phyloP scores from a whole-genome alignment of 2,329 filamentous ascomycete genomes.

The Tolypocladium endophyticum region DNA sequence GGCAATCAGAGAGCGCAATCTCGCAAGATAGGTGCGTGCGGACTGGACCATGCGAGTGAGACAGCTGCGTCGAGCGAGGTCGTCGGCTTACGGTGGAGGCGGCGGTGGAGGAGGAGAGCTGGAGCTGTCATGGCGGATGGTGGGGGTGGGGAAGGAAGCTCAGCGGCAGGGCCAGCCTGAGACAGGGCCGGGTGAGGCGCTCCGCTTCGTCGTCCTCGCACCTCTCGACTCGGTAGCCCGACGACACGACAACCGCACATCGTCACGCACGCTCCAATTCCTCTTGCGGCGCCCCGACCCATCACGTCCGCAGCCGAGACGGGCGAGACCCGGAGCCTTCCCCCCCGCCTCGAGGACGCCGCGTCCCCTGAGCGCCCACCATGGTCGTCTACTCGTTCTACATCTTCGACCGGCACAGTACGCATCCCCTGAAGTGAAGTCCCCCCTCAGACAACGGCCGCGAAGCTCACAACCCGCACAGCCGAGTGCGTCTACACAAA shows the following conservation, averaged over 20 bases:
- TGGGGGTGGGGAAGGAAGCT: not conserved
- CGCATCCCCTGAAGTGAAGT: conserved; percentile 14
- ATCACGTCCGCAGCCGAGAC: not conserved
- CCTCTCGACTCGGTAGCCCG: not conserved
- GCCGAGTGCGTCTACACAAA: conserved; percentile 96
- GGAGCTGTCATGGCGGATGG: not conserved
- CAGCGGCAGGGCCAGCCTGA: not conserved
- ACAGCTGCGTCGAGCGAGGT: not conserved
- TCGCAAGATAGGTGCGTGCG: not conserved
- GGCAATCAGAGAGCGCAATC: not conserved
- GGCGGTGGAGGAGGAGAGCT: not conserved
- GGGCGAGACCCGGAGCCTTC: not conserved
- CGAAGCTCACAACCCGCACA: conserved; percentile 23
- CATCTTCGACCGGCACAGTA: conserved; percentile 98
- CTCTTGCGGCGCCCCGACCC: not conserved
- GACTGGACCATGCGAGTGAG: not conserved
- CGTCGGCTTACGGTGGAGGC: not conserved
- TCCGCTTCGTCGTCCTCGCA: not conserved
- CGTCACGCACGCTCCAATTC: not conserved
- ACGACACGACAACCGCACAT: not conserved
- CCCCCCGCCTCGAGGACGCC: not conserved
- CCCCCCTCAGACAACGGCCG: not conserved
- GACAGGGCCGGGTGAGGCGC: not conserved
- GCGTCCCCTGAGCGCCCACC: conserved; percentile 14
- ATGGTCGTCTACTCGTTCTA: conserved; percentile 98